Conservation (phyloP, 2,329 filamentous ascomycete species). For the Fusarium abutilonis region DNA sequence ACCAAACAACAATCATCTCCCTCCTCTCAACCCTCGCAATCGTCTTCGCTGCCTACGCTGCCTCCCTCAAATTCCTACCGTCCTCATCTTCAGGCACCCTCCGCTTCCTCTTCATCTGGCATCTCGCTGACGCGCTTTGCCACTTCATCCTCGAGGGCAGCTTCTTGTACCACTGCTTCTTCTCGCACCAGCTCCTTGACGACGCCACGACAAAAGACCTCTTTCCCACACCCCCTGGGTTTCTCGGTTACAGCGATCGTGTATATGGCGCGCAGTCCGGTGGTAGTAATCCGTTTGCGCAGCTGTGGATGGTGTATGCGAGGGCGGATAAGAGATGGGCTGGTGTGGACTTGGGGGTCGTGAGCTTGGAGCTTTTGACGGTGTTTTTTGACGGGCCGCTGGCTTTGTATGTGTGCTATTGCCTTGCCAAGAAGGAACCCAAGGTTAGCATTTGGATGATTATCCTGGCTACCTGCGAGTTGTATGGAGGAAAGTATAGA, state of each 20-base stretch:
- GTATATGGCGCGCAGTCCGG: slow-evolving; percentile 68
- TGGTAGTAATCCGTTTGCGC: slow-evolving; percentile 63
- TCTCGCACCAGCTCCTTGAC: slow-evolving; percentile 58
- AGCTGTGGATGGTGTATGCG: slow-evolving; percentile 76
- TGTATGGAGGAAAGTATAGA: slow-evolving; percentile 68
- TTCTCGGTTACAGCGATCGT: slow-evolving; percentile 57
- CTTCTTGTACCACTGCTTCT: slow-evolving; percentile 95
- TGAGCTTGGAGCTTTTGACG: slow-evolving; percentile 73
- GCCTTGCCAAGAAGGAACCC: slow-evolving; percentile 64
- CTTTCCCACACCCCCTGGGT: slow-evolving; percentile 63
- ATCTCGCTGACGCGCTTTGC: slow-evolving; percentile 90
- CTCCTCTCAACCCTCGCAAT: slow-evolving; percentile 66
- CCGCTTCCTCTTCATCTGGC: slow-evolving; percentile 91
- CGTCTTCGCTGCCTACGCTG: slow-evolving; percentile 58
- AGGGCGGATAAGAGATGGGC: slow-evolving; percentile 72
- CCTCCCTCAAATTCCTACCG: slow-evolving; percentile 60
- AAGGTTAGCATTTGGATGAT: slow-evolving; percentile 70
- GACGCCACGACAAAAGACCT: slow-evolving; percentile 44
- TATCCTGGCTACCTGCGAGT: slow-evolving; percentile 70
- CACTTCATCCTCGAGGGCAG: slow-evolving; percentile 91
- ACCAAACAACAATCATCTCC: slow-evolving; percentile 68
- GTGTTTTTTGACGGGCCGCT: slow-evolving; percentile 70
- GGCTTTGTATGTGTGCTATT: slow-evolving; percentile 68
- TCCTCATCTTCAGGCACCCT: slow-evolving; percentile 62
- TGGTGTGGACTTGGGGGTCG: slow-evolving; percentile 68